Evolutionary conservation across 352 stramenopile genomes (phyloP).

Genomic region (Phytophthora tentaculata): DNA sequence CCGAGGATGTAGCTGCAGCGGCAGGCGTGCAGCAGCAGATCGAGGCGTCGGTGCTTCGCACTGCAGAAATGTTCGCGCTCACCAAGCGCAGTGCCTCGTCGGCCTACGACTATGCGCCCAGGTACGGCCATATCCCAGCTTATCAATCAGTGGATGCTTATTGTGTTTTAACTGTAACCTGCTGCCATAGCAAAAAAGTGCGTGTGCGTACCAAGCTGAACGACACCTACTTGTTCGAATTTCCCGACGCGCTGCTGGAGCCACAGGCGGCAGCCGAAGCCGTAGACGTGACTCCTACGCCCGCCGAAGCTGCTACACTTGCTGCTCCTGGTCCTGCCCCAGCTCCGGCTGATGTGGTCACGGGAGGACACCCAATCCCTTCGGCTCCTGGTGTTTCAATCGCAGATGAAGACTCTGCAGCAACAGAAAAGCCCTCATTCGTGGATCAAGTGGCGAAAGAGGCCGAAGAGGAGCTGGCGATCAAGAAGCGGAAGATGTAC

Average conservation of each 20-base stretch:
- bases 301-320: constrained; percentile 4
- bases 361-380: constrained; percentile 26
- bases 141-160: constrained; percentile 4
- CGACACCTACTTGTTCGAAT: constrained; percentile 55
- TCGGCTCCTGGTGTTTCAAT: constrained; percentile 27
- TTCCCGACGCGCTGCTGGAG: constrained; percentile 62
- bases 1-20: constrained; percentile 4
- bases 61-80: constrained; percentile 74
- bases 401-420: constrained; percentile 9
- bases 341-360: constrained; percentile 13
- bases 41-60: constrained; percentile 66
- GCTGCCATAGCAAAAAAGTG: constrained; percentile 65
- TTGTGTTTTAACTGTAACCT: constrained; percentile 3
- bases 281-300: constrained; percentile 12
- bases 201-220: constrained; percentile 72
- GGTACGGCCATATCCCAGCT: constrained; percentile 30
- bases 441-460: constrained; percentile 70
- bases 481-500: constrained; percentile 62
- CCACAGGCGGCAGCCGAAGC: constrained; percentile 23
- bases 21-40: constrained; percentile 56
- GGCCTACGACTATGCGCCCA: constrained; percentile 63
- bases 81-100: constrained; percentile 58
- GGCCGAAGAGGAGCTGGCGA: constrained; percentile 43
- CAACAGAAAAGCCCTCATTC: constrained; percentile 39
- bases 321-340: constrained; percentile 2